Evolutionary conservation across 768 basidiomycete species (phyloP), one percentile per base, ranked within the genome.

Genomic region (Tubosaeta sp.): DNA sequence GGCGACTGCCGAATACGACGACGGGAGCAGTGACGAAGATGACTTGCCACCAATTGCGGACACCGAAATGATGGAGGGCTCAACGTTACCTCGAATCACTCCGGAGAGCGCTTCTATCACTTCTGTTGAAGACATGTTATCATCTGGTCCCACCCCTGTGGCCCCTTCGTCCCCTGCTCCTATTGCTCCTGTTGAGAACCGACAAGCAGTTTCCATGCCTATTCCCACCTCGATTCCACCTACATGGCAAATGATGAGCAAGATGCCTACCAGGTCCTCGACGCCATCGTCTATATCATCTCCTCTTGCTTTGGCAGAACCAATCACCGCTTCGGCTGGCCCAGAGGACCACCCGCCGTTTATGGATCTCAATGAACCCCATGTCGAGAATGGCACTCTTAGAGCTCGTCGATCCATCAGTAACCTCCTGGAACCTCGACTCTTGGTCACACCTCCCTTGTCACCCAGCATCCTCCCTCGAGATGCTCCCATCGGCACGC

Each of bases 201-300:
- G 68, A 19, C 53, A 61, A 12, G 39, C 46, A 7, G 62, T 66
- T 19, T 63, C 71, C 18, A 65, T 73, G 47, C 72, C 73, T 12
- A 53, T 57, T 14, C 70, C 72, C 34, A 70, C 76, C 12, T 78
- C 81, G 25, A 76, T 80, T n/a, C 68, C 67, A 36, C 64, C 72
- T n/a, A 56, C 68, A 40, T 74, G 74, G 67, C 72, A 71, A 58
- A 67, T 69, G 34, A 58, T 68, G 50, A 70, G 60, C 59, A 70
- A 71, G 48, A 62, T 87, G 54, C 80, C 85, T 46, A 90, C 90
- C 9, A 78, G 90, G 44, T 90, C 90, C 7, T 92, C 90, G 10
- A 93, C 90, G 0, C 90, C 90, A 14, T 92, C 90, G 3, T 93
- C 90, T 16, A 80, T 91, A 46, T 91, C 90, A 21, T 93, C 90